phyloP scores from a whole-genome alignment of 768 basidiomycete genomes.

The Auricularia auricula-judae region DNA sequence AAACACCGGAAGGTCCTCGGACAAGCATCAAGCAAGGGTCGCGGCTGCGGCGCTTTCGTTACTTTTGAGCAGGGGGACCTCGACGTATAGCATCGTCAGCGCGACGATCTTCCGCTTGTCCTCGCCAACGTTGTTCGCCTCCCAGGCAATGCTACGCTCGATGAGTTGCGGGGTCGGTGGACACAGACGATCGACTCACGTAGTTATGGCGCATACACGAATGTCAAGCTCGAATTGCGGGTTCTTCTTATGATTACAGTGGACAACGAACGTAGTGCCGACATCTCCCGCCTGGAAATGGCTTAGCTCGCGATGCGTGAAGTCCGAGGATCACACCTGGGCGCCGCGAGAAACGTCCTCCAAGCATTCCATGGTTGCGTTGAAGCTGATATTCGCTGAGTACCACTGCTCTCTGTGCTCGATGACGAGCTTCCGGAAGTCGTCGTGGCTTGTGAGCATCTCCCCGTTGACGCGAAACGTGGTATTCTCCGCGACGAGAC shows the following conservation, averaged over 20 bases:
- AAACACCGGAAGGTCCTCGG: too few relatives aligned
- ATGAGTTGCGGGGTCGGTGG: not conserved
- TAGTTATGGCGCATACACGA: not conserved
- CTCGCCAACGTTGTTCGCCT: not conserved
- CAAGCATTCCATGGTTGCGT: not conserved
- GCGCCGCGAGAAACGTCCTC: not conserved
- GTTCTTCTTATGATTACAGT: not conserved
- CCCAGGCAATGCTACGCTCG: not conserved
- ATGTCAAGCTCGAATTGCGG: not conserved
- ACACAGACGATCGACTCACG: not conserved
- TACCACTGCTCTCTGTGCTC: not conserved
- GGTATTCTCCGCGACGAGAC: not conserved
- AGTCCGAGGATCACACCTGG: not conserved
- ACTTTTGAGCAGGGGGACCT: not conserved
- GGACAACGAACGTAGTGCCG: not conserved
- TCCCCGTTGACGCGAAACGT: not conserved
- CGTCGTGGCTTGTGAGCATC: not conserved
- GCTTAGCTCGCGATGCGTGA: not conserved
- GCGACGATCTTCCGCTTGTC: not conserved
- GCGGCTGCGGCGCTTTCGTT: not conserved
- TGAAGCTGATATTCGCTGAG: not conserved
- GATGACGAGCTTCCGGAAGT: not conserved
- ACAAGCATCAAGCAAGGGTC: not conserved
- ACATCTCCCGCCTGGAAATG: not conserved
- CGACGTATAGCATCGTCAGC: not conserved